Evolutionary conservation across 1,139 yeast species (phyloP).

Genomic region (Barnettozyma hawaiiensis): DNA sequence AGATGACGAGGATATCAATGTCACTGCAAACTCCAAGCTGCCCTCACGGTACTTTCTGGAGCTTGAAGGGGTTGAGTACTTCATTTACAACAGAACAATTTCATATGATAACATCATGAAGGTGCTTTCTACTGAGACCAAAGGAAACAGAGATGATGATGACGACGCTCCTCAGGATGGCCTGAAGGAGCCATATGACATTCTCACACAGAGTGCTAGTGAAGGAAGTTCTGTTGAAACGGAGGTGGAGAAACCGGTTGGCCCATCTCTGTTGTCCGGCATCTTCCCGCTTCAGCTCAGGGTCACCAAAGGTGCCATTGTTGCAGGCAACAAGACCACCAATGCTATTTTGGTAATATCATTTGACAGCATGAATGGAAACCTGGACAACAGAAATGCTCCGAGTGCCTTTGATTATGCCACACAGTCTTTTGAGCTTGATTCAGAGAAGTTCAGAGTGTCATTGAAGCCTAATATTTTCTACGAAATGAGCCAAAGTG

Average conservation of each 20-base stretch:
- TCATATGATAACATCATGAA: constrained; percentile 69
- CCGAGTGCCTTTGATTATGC: constrained; percentile 50
- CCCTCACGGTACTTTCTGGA: constrained; percentile 58
- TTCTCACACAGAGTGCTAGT: constrained; percentile 20
- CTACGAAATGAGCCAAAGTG: constrained; percentile 7
- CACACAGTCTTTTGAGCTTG: constrained; percentile 39
- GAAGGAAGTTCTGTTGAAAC: constrained; percentile 9
- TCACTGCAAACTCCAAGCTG: constrained; percentile 36
- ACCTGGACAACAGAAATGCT: constrained; percentile 51
- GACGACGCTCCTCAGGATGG: constrained; percentile 6
- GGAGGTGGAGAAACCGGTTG: background rate
- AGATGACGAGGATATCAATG: constrained; percentile 23
- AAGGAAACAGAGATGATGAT: constrained; percentile 4
- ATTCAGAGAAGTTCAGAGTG: constrained; percentile 46
- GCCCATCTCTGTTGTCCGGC: constrained; percentile 23
- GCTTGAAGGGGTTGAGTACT: constrained; percentile 75
- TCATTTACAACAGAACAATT: constrained; percentile 68
- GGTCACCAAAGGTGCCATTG: constrained; percentile 65
- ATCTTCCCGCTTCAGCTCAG: constrained; percentile 54
- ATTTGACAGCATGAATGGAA: constrained; percentile 51
- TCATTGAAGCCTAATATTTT: constrained; percentile 63
- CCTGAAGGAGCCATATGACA: constrained; percentile 25
- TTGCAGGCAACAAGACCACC: constrained; percentile 74
- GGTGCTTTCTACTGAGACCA: constrained; percentile 32
- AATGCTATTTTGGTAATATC: constrained; percentile 66